Evolutionary conservation across 2,329 filamentous ascomycete genomes (phyloP).

Genomic region (Colletotrichum euphorbiae): DNA sequence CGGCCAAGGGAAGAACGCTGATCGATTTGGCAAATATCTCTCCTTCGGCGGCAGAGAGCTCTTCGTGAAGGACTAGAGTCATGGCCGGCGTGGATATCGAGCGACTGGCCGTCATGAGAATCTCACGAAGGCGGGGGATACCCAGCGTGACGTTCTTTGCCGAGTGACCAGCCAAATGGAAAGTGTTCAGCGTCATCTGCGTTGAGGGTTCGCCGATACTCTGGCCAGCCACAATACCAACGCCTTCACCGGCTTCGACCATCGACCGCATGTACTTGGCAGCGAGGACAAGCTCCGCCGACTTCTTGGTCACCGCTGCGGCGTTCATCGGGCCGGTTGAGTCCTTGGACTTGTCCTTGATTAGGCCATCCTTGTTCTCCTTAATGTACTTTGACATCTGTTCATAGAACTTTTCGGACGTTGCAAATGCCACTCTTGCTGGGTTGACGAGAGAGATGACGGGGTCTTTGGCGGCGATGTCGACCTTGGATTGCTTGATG

Average conservation of each 20-base stretch:
- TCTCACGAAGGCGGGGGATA: constrained; percentile 97
- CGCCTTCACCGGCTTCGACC: constrained; percentile 94
- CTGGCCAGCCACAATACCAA: constrained; percentile 96
- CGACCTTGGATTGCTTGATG: constrained; percentile 75
- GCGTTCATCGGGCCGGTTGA: constrained; percentile 49
- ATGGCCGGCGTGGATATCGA: constrained; percentile 91
- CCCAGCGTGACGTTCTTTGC: constrained; percentile 98
- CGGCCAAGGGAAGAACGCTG: constrained; percentile 83
- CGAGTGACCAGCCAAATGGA: constrained; percentile 98
- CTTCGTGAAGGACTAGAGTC: constrained; percentile 82
- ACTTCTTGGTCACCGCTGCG: constrained; percentile 68
- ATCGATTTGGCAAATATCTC: constrained; percentile 92
- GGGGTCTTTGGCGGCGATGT: constrained; percentile 75
- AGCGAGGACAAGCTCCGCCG: constrained; percentile 85
- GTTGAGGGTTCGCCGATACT: constrained; percentile 97
- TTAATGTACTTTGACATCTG: constrained; percentile 82
- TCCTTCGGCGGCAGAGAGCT: constrained; percentile 75
- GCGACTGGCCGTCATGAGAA: constrained; percentile 95
- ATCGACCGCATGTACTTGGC: constrained; percentile 94
- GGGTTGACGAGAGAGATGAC: constrained; percentile 79
- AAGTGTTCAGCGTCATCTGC: constrained; percentile 99
- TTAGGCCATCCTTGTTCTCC: constrained; percentile 73
- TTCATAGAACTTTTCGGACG: constrained; percentile 86
- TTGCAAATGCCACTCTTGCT: constrained; percentile 82
- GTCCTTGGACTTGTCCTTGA: constrained; percentile 54